phyloP scores from a whole-genome alignment of 1,284 basidiomycete species.

The Cryptococcus wingfieldii region DNA sequence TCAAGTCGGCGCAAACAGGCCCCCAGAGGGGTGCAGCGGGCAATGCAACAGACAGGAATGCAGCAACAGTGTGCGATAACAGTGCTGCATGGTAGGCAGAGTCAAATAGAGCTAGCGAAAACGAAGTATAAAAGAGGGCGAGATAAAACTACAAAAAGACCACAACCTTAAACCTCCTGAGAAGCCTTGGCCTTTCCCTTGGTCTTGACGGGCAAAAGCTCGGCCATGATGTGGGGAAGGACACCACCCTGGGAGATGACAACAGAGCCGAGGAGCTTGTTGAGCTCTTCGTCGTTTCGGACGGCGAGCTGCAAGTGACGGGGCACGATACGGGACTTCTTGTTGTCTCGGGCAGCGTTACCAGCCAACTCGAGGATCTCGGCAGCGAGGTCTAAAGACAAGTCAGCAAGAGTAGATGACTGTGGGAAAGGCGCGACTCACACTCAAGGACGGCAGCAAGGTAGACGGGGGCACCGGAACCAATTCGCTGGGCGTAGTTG shows the following conservation, averaged over 20 bases:
- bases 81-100: slow-evolving; percentile 4
- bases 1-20: too few species aligned
- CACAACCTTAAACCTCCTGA: slow-evolving; percentile 40
- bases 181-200: slow-evolving; percentile 41
- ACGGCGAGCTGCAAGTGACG: slow-evolving; percentile 86
- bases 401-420: slow-evolving; percentile 10
- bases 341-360: slow-evolving; percentile 60
- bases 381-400: slow-evolving; percentile 60
- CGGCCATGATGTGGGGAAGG: slow-evolving; percentile 65
- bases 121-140: slow-evolving; percentile 14
- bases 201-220: slow-evolving; percentile 61
- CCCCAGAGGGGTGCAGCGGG: too few species aligned
- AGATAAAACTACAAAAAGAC: slow-evolving; percentile 3
- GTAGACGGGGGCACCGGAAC: slow-evolving; percentile 61
- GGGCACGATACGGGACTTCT: slow-evolving; percentile 83
- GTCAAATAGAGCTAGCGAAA: slow-evolving; percentile 25
- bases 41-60: too few species aligned
- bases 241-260: slow-evolving; percentile 91
- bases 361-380: slow-evolving; percentile 86
- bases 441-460: slow-evolving; percentile 61
- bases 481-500: slow-evolving; percentile 73
- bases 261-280: slow-evolving; percentile 62
- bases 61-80: too few species aligned
- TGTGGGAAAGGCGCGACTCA: slow-evolving; percentile 19
- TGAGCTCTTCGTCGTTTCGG: slow-evolving; percentile 74